These are phyloP conservation scores for Ustilago nuda DNA, from an alignment of 1,284 basidiomycete genomes.

Conservation along the genomic window DNA sequence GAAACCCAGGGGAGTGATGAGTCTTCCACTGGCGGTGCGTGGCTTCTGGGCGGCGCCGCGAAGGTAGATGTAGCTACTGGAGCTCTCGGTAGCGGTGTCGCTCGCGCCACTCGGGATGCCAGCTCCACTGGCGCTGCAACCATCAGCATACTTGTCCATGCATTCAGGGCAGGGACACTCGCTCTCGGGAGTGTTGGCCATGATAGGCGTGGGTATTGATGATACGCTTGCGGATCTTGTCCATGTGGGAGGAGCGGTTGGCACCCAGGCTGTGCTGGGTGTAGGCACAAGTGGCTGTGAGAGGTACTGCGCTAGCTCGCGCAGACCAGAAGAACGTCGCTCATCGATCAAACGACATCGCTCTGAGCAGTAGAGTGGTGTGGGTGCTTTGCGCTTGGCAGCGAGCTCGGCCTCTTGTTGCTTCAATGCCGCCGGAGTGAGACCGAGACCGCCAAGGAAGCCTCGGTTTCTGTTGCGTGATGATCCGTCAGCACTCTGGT, in stretches of 20 bases:
- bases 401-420: slow-evolving; percentile 51
- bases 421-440: slow-evolving; percentile 52
- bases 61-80: slow-evolving; percentile 47
- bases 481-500: slow-evolving; percentile 5
- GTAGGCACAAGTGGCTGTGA: slow-evolving; percentile 44
- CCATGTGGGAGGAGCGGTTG: slow-evolving; percentile 17
- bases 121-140: slow-evolving; percentile 48
- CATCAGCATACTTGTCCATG: slow-evolving; percentile 54
- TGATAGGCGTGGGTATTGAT: slow-evolving; percentile 22
- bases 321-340: slow-evolving; percentile 52
- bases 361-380: slow-evolving; percentile 63
- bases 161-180: slow-evolving; percentile 60
- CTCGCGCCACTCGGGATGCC: slow-evolving; percentile 62
- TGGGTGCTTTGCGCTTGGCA: slow-evolving; percentile 44
- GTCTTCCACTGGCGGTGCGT: slow-evolving; percentile 56
- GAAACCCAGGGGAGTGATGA: slow-evolving; percentile 57
- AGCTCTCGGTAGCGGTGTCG: slow-evolving; percentile 62
- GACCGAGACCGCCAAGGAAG: slow-evolving; percentile 51
- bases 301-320: slow-evolving; percentile 54
- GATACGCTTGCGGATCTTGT: slow-evolving; percentile 34
- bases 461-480: slow-evolving; percentile 47
- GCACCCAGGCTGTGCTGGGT: slow-evolving; percentile 26
- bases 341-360: slow-evolving; percentile 61
- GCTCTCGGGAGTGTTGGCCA: slow-evolving; percentile 54
- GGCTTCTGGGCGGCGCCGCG: slow-evolving; percentile 45